Base-by-base conservation (phyloP, 192 early-diverging fungal genomes). In the Obelidium mucronatum region DNA sequence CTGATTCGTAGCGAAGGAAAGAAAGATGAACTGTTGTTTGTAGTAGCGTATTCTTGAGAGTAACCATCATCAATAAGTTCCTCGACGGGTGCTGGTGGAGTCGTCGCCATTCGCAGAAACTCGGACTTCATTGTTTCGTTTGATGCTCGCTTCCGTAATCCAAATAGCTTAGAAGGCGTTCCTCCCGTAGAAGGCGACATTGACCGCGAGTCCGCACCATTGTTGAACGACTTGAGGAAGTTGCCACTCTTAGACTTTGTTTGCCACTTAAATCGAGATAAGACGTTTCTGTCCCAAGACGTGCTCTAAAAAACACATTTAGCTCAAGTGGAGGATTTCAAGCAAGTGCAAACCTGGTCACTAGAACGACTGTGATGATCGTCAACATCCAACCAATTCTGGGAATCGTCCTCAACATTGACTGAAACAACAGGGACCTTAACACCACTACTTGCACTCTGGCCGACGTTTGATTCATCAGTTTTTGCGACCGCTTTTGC, bases 51-150 rank as follows among this genome's bases (percentile, higher is more conserved):
- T n/a, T n/a, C n/a, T n/a, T n/a, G n/a, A n/a, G n/a, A n/a, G n/a
- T n/a, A n/a, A n/a, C n/a, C n/a, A n/a, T n/a, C n/a, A n/a, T n/a
- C n/a, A n/a, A n/a, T n/a, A n/a, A n/a, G n/a, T n/a, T n/a, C n/a
- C n/a, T n/a, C n/a, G n/a, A n/a, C n/a, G n/a, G n/a, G n/a, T n/a
- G n/a, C 26, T 39, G 63, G 35, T 34, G 63, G 26, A 1, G 63
- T 19, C 36, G 63, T 24, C 30, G 40, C 35, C 33, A 65, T 31
- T 17, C 63, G 63, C 19, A 65, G 15, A 24, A 65, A 65, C 40
- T 65, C 63, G 22, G 5, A 35, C 33, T 54, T 48, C 67, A 69
- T 69, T 2, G 67, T 52, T 69, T 69, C 67, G 34, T 69, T 44
- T 17, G 67, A 69, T 6, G 52, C 35, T 1, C 67, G 67, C 31